Evolutionary conservation across 768 basidiomycete species (phyloP), one percentile per base, ranked within the genome.

Genomic region (Leccinum barrowsii): DNA sequence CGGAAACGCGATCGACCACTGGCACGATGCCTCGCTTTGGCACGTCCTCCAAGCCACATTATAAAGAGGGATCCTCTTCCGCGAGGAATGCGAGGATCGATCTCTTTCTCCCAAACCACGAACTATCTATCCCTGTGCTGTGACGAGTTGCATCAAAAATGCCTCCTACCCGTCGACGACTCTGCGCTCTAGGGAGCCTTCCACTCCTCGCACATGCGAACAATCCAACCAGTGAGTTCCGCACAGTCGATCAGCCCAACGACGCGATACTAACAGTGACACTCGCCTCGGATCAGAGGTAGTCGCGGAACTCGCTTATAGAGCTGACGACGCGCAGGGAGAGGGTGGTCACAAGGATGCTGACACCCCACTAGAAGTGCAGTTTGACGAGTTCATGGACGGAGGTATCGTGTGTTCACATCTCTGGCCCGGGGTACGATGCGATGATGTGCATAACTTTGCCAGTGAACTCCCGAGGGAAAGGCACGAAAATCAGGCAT

Each of bases 281-380:
- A 30, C 19, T 4, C 40, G 37, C 51, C 30, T 5, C 50, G 50
- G 61, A 52, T 28, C 56, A 70, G 70, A 66, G 42, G 65, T 70
- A 5, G 58, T 69, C 53, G 65, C 67, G 12, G 69, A 70, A 50
- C 60, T 70, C 17, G 69, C 69, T 15, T 70, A 67, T 30, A 62
- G 63, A 26, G 30, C 63, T 17, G 67, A 70, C 21, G 26, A 57
- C 10, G 28, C 13, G 26, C 50, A 10, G 37, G 37, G 2, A 7
- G 56, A 54, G 5, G 35, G 30, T 1, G 19, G 12, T 13, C 52
- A 46, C 26, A 11, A 19, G 13, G 48, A 52, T 15, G 8, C 50
- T 34, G 56, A 56, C 22, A 30, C 35, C 12, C 67, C 67, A 12
- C 51, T 70, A n/a, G 65, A 67, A 35, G 61, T 70, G 52, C 54